Evolutionary conservation across 176 grass and related monocot species (phyloP), one percentile per base, ranked within the genome.

Genomic region (Saccharum officinarum): DNA sequence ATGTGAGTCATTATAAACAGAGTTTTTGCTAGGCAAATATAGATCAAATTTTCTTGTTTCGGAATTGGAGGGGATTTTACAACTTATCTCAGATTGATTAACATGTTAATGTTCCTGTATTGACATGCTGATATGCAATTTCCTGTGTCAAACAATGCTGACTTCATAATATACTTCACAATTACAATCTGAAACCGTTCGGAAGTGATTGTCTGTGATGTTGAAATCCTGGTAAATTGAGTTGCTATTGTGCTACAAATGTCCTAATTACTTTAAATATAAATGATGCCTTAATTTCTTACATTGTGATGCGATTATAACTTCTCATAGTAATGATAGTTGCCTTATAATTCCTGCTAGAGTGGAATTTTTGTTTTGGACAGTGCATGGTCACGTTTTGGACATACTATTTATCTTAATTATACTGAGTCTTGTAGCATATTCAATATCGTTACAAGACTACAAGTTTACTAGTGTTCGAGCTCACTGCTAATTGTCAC

Each of bases 171-270:
- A 73, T 36, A 44, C 15, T 14, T 20, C 34, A 8, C 52, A 71
- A n/a, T 80, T 73, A 39, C 22, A 64, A 11, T 0, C 36, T 31
- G 8, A 7, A 37, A 18, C 52, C 45, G 5, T 67, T 55, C 36
- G 3, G 20, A 67, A 82, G 34, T 72, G 41, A 55, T 79, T 69
- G 39, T 22, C 28, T 67, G 41, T 54, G 57, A 72, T 72, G 67
- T 10, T 41, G n/a, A 22, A 63, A 8, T 36, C 31, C 52, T 64
- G 25, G 9, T 69, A 76, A 47, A 80, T 75, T 69, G 9, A 78
- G 20, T 79, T 38, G 57, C 28, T 82, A 38, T 57, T 90, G 44
- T 42, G 20, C 18, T 45, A 42, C 22, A 64, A 70, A 63, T 86
- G 23, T 71, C 4, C 46, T 44, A 67, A 15, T 64, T 78, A n/a